These are phyloP conservation scores for Xerocomus spinulosus DNA, from an alignment of 768 basidiomycete genomes.

Conservation along the genomic window DNA sequence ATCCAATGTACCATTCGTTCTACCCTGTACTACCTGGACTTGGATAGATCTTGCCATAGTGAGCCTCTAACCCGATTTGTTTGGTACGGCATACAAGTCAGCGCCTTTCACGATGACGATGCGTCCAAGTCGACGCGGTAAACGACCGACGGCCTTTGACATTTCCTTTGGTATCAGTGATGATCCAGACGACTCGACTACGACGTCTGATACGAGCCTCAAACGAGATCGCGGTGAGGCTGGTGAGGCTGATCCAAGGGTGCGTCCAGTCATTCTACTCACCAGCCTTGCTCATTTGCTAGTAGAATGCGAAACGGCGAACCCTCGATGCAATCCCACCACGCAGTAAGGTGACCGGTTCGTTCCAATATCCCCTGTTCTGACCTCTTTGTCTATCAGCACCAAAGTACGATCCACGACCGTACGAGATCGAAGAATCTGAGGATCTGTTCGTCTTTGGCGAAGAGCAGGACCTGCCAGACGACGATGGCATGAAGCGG, in stretches of 20 bases:
- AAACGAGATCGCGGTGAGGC: slow-evolving; percentile 22
- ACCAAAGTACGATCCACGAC: slow-evolving; percentile 35
- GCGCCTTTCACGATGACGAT: background rate
- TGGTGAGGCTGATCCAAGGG: slow-evolving; percentile 10
- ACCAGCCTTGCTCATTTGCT: background rate
- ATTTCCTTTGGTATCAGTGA: slow-evolving; percentile 47
- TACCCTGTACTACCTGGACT: slow-evolving; percentile 13
- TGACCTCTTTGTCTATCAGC: slow-evolving; percentile 24
- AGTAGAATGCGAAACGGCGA: slow-evolving; percentile 25
- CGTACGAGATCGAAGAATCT: slow-evolving; percentile 35
- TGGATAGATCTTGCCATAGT: no score
- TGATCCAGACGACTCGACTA: slow-evolving; percentile 21
- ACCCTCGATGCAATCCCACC: slow-evolving; percentile 20
- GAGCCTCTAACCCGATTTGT: background rate
- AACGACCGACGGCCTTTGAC: slow-evolving; percentile 51
- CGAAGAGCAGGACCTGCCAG: slow-evolving; percentile 36
- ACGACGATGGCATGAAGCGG: slow-evolving; percentile 45
- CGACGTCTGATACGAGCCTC: slow-evolving; percentile 25
- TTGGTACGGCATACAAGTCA: background rate
- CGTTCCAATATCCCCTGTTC: background rate
- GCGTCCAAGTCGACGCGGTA: slow-evolving; percentile 22
- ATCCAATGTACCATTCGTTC: slow-evolving; percentile 12
- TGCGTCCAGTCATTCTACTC: slow-evolving; percentile 5
- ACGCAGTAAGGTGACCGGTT: slow-evolving; percentile 10
- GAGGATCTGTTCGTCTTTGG: slow-evolving; percentile 35